Base-by-base conservation (phyloP, 1,284 basidiomycete species). In the Puccinia novopanici region DNA sequence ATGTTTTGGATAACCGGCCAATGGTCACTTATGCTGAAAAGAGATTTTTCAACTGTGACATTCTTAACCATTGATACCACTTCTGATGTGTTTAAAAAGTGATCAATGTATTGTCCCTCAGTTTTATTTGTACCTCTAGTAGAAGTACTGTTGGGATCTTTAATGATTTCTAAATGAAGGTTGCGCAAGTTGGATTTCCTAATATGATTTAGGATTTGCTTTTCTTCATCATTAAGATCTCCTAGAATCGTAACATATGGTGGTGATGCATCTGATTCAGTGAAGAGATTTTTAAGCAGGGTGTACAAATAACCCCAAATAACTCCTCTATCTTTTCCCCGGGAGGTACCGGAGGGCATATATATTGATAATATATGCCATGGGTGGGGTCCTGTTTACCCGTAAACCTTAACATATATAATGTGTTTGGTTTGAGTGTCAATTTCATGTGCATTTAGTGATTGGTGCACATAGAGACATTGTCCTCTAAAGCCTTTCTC, bases 401-500 rank as follows among this genome's bases (percentile, higher is more conserved):
- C 45, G 17, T 13, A 48, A 13, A 48, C 17, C 17, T 48, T 48
- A 19, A 48, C 45, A 9, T 48, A 48, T 48, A 48, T 48, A 48
- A 48, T 12, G 45, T 48, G 45, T 48, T 19, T 48, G 2, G 10
- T 48, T 12, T 48, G 12, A 13, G 45, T 48, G 45, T 13, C 17
- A 2, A 48, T 19, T 19, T 72, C 48, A 40, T 72, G 70, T 27
- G 48, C 24, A n/a, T 19, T 13, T 2, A 54, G 34, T 22, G 50
- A 30, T 19, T 54, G 24, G 30, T 72, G 70, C 8, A 72, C 34
- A 40, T 34, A 72, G 6, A 72, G 50, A 54, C 48, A 72, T 12
- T 72, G 70, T 8, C 70, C 70, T 55, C 70, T 54, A 50, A 72
- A 72, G 5, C 70, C 70, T 5, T 24, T 24, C 15, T 55, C 0